Evolutionary conservation across 1,284 basidiomycete genomes (phyloP).

Genomic region (Ustanciosporium gigantosporum): DNA sequence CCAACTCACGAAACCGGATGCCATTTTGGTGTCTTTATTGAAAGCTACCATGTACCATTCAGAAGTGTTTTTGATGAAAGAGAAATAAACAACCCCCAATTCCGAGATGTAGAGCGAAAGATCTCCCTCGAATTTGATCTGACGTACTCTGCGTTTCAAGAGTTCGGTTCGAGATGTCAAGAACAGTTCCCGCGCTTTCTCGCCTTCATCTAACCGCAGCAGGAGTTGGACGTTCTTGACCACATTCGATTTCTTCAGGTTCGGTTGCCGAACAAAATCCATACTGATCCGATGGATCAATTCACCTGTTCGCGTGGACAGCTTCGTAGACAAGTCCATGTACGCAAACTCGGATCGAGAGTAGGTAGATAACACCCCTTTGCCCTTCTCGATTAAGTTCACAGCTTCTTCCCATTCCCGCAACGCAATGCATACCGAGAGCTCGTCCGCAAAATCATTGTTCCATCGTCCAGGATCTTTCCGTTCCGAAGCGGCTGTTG

Average conservation of each 20-base stretch:
- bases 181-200: conserved; percentile 81
- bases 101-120: conserved; percentile 76
- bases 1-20: conserved; percentile 89
- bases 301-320: conserved; percentile 23
- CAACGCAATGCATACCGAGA: conserved; percentile 87
- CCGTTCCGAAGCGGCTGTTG: conserved; percentile 21
- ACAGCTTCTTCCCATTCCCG: conserved; percentile 87
- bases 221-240: conserved; percentile 75
- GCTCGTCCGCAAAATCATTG: conserved; percentile 84
- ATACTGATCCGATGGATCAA: conserved; percentile 75
- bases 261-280: conserved; percentile 74
- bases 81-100: conserved; percentile 80
- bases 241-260: conserved; percentile 77
- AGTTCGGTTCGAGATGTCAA: conserved; percentile 77
- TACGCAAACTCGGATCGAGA: conserved; percentile 55
- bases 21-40: conserved; percentile 88
- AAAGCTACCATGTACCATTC: conserved; percentile 98
- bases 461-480: conserved; percentile 70
- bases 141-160: conserved; percentile 75
- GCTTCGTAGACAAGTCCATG: conserved; percentile 21
- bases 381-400: conserved; percentile 77
- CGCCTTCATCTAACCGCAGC: conserved; percentile 74
- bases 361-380: conserved; percentile 68
- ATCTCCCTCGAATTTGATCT: conserved; percentile 89
- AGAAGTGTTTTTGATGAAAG: conserved; percentile 87